Base-by-base conservation (phyloP, 768 basidiomycete genomes). In the Pleurotus giganteus region DNA sequence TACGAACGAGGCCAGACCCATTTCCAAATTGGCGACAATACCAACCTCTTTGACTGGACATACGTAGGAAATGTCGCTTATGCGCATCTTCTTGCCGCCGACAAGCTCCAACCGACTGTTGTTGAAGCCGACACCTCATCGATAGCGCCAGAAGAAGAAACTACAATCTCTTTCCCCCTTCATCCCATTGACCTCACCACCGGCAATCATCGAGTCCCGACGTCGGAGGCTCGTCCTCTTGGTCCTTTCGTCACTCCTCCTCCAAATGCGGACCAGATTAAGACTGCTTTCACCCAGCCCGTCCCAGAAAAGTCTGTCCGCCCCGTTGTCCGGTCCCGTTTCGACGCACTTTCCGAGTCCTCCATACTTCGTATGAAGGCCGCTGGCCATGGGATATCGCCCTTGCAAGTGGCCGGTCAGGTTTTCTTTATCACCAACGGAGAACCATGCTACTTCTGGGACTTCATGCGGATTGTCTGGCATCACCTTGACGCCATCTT, bases 341-440 rank as follows among this genome's bases (percentile, higher is more conserved):
- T 91, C 69, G 94, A 98, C 70, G 85, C 85, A 55, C 80, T 94
- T 53, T 81, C 85, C 2, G 82, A 83, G 8, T 66, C 70, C 26
- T 77, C 79, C 12, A 71, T 92, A 53, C 78, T 74, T 27, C 74
- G 79, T 42, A 72, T 79, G 24, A 81, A 82, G 60, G 60, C 81
- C 15, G 59, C 63, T 23, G 60, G 72, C 44, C 73, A 76, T 36
- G 73, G 78, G 4, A 67, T 67, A 0, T 79, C 80, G 47, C 84
- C 86, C 6, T 76, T 94, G 7, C 80, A 86, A 60, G 91, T 98
- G 51, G 94, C 93, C 4, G 96, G 96, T 0, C 91, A 98, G 68
- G 91, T 73, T 2, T 99, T 94, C 76, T 96, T 94, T 79, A 91
- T 99, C 71, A 95, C 94, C 54, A 98, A 98, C 65, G 94, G 94